Evolutionary conservation across 768 basidiomycete species (phyloP).

Genomic region (Dendrothele bispora): DNA sequence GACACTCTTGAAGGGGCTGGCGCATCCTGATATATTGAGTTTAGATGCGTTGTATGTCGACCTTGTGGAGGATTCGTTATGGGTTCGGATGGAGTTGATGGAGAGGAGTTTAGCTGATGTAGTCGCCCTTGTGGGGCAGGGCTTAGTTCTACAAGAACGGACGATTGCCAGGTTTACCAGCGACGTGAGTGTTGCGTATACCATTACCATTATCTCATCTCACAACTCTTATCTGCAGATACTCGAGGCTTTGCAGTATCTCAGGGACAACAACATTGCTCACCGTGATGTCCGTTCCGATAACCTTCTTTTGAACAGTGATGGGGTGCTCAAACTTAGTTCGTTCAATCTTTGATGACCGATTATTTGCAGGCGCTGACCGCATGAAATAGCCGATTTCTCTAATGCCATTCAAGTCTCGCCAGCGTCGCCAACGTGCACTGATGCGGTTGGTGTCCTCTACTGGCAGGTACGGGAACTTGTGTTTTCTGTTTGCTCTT

Average conservation of each 20-base stretch:
- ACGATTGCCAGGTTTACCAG: conserved; percentile 72
- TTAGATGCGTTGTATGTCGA: conserved; percentile 76
- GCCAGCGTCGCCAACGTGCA: conserved; percentile 46
- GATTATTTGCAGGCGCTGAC: not conserved
- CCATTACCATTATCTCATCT: conserved; percentile 5
- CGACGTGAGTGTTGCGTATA: conserved; percentile 55
- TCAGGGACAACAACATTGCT: conserved; percentile 66
- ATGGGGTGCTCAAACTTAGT: conserved; percentile 78
- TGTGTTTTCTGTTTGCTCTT: not conserved
- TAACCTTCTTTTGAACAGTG: conserved; percentile 69
- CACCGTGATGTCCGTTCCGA: conserved; percentile 87
- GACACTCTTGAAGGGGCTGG: conserved; percentile 51
- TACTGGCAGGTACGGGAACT: conserved; percentile 69
- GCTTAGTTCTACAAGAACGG: conserved; percentile 65
- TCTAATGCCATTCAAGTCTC: conserved; percentile 69
- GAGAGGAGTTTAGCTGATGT: conserved; percentile 85
- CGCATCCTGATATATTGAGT: conserved; percentile 61
- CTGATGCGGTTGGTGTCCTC: conserved; percentile 66
- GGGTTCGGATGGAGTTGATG: conserved; percentile 92
- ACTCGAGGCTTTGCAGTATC: conserved; percentile 62
- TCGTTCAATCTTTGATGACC: conserved; percentile 21
- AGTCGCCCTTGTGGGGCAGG: conserved; percentile 59
- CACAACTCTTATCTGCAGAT: conserved; percentile 39
- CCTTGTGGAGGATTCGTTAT: conserved; percentile 62
- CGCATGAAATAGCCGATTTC: conserved; percentile 62